These are phyloP conservation scores for Adansonia digitata DNA, from an alignment of 345 rosid genomes.

Conservation along the genomic window DNA sequence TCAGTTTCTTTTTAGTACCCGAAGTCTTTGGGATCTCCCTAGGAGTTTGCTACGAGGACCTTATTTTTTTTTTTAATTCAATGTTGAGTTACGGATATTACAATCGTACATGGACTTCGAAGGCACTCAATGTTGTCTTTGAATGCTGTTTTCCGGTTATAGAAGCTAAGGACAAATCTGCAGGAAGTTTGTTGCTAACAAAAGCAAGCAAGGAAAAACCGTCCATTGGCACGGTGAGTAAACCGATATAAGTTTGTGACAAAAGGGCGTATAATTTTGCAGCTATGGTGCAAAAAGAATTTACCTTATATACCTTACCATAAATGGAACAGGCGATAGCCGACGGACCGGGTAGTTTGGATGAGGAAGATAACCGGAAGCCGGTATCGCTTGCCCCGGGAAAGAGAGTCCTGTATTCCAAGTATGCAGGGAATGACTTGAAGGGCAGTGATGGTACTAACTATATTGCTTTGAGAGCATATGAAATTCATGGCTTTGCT, in stretches of 20 bases:
- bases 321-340: conserved; percentile 65
- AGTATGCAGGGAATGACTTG: no score
- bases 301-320: no score
- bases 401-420: conserved; percentile 75
- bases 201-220: no score
- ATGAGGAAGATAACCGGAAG: conserved; percentile 65
- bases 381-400: conserved; percentile 51
- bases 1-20: neutral
- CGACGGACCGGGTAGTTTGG: conserved; percentile 72
- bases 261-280: neutral
- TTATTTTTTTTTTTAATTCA: no score
- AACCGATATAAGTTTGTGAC: neutral
- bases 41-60: neutral
- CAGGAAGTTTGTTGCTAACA: conserved; percentile 85
- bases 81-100: no score
- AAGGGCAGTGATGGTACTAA: conserved; percentile 65
- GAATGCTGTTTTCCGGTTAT: conserved; percentile 46
- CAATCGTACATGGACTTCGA: neutral
- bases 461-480: conserved; percentile 72
- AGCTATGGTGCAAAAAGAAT: no score
- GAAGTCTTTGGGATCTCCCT: neutral
- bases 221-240: conserved; percentile 73
- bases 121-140: neutral
- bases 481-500: conserved; percentile 91
- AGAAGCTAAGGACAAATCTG: conserved; percentile 85